These are phyloP conservation scores for Rugosomyces carneus DNA, from an alignment of 1,284 basidiomycete species.

Conservation along the genomic window DNA sequence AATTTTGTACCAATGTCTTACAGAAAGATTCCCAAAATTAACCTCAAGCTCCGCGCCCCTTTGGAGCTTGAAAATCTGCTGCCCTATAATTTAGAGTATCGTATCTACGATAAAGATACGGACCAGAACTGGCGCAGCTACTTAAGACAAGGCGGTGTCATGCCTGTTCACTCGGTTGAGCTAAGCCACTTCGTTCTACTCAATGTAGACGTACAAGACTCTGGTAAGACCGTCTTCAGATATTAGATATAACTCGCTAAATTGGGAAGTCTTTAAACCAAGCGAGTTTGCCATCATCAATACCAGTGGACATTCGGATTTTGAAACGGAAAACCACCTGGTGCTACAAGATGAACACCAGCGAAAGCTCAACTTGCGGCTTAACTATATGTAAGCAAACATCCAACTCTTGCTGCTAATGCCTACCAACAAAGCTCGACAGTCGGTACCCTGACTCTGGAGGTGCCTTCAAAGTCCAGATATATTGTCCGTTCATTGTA, in stretches of 20 bases:
- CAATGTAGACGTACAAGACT: constrained; percentile 88
- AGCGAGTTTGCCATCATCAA: constrained; percentile 99
- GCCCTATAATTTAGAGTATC: constrained; percentile 94
- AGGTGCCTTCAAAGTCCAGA: constrained; percentile 97
- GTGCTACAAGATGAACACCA: constrained; percentile 73
- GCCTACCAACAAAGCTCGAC: constrained; percentile 1
- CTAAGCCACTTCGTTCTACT: constrained; percentile 91
- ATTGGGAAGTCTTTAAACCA: constrained; percentile 79
- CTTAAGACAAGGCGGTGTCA: constrained; percentile 88
- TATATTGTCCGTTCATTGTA: constrained; percentile 90
- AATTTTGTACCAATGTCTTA: constrained; percentile 3
- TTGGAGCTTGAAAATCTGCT: constrained; percentile 95
- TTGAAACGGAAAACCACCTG: constrained; percentile 74
- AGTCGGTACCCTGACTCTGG: constrained; percentile 88
- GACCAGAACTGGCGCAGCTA: constrained; percentile 92
- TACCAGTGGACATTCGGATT: constrained; percentile 88
- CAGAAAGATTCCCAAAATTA: constrained; percentile 83
- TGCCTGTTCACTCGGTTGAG: constrained; percentile 97
- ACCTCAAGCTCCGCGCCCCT: constrained; percentile 87
- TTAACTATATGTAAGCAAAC: constrained; percentile 83
- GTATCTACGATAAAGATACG: constrained; percentile 94
- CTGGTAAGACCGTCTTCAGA: constrained; percentile 48
- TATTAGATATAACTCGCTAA: constrained; percentile 1
- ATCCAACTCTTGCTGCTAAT: constrained; percentile 1
- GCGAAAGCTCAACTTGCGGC: constrained; percentile 74